A percentile compares a stretch with the other conserved stretches of the same genome.
phyloP scores from a whole-genome alignment of 306 rosid species.

The Dryas alaskensis region DNA sequence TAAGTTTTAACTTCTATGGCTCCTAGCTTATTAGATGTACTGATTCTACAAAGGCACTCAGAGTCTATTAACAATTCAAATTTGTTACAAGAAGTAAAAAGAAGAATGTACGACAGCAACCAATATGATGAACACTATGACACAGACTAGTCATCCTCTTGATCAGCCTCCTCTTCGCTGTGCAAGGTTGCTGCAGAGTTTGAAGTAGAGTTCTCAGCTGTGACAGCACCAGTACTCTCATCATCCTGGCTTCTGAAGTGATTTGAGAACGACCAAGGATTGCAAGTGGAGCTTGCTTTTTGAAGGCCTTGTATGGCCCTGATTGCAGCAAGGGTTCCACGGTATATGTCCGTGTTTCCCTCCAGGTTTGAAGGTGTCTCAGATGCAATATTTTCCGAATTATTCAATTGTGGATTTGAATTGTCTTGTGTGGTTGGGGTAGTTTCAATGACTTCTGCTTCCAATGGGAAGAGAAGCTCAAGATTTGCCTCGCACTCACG shows the following conservation, averaged over 20 bases:
- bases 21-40: constrained; percentile 9
- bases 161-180: constrained; percentile 37
- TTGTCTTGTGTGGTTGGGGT: constrained; percentile 32
- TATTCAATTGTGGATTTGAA: constrained; percentile 27
- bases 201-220: constrained; percentile 75
- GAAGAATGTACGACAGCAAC: constrained; percentile 23
- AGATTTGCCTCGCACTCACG: constrained; percentile 84
- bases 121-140: constrained; percentile 22
- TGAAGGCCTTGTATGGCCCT: constrained; percentile 76
- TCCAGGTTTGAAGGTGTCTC: constrained; percentile 55
- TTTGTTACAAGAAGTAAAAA: constrained; percentile 23
- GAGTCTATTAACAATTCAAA: constrained; percentile 33
- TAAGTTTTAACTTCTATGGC: constrained; percentile 1
- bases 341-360: constrained; percentile 57
- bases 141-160: constrained; percentile 35
- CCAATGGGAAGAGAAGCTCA: constrained; percentile 86
- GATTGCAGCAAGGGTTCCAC: constrained; percentile 92
- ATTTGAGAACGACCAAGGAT: constrained; percentile 77
- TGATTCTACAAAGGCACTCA: constrained; percentile 22
- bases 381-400: constrained; percentile 19
- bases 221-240: constrained; percentile 67
- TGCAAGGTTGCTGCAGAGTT: constrained; percentile 52
- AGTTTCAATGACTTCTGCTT: constrained; percentile 80
- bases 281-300: constrained; percentile 79
- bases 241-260: constrained; percentile 58